Evolutionary conservation across 2,329 filamentous ascomycete genomes (phyloP).

Genomic region (Aspergillus sp.): DNA sequence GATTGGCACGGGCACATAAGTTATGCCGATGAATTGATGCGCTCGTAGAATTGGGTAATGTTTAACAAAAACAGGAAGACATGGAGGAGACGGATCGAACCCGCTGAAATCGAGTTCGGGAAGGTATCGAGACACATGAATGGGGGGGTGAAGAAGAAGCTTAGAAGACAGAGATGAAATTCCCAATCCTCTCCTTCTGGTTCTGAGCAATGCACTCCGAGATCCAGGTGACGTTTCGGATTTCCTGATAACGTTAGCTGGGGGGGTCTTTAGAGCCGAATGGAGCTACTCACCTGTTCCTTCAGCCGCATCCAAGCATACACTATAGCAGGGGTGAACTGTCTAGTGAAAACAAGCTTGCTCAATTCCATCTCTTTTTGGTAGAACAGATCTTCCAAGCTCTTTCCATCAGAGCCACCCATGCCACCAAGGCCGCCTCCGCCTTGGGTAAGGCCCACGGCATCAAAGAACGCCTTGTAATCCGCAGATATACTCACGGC

Average conservation of each 20-base stretch:
- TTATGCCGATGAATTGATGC: constrained; percentile 25
- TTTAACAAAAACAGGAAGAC: constrained; percentile 15
- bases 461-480: constrained; percentile 95
- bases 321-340: constrained; percentile 92
- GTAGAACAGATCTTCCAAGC: constrained; percentile 96
- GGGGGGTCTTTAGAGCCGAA: background rate
- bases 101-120: background rate
- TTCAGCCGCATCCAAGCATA: constrained; percentile 97
- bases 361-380: constrained; percentile 99
- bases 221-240: constrained; percentile 99
- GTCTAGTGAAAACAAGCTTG: constrained; percentile 90
- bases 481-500: constrained; percentile 91
- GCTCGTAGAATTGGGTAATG: constrained; percentile 36
- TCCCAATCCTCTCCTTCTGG: constrained; percentile 97
- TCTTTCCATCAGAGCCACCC: constrained; percentile 77
- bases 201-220: constrained; percentile 99
- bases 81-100: background rate
- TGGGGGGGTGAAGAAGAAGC: background rate
- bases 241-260: constrained; percentile 67
- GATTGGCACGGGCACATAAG: constrained; percentile 20
- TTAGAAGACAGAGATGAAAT: constrained; percentile 98
- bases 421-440: constrained; percentile 74
- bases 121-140: background rate
- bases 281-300: constrained; percentile 72
- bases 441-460: constrained; percentile 74